A percentile compares a stretch with the other conserved stretches of the same genome.
These are phyloP conservation scores for Ceratobasidium sp. DNA, from an alignment of 1,284 basidiomycete species.

Conservation along the genomic window DNA sequence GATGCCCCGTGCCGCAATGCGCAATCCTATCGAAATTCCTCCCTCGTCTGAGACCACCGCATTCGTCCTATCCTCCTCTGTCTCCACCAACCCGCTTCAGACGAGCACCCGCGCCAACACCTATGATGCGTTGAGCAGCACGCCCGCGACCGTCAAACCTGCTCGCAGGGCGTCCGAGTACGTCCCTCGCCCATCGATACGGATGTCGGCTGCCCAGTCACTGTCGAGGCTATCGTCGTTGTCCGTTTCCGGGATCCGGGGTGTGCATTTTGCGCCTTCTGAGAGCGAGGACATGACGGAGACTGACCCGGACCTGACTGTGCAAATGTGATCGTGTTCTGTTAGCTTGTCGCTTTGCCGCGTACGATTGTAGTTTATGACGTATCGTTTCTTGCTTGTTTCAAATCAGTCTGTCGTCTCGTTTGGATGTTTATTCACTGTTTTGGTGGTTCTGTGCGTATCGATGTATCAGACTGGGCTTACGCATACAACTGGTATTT, in stretches of 20 bases:
- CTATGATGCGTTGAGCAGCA: conserved; percentile 25
- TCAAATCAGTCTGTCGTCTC: background rate
- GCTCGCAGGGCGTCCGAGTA: background rate
- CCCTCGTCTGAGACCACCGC: conserved; percentile 18
- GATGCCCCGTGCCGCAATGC: conserved; percentile 21
- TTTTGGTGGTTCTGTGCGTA: background rate
- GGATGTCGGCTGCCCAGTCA: background rate
- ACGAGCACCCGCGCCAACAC: conserved; percentile 39
- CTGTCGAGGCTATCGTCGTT: conserved; percentile 11
- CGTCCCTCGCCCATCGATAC: conserved; percentile 13
- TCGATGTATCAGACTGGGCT: background rate
- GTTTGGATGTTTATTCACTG: background rate
- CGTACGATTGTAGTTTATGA: background rate
- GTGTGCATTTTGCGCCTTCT: conserved; percentile 40
- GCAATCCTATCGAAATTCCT: conserved; percentile 2
- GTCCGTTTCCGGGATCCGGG: conserved; percentile 16
- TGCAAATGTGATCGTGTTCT: background rate
- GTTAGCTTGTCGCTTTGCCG: background rate
- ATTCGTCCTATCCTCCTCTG: conserved; percentile 21
- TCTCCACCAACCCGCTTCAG: conserved; percentile 36
- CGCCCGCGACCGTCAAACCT: conserved; percentile 27
- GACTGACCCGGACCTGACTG: conserved; percentile 4
- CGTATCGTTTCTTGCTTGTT: background rate
- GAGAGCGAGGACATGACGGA: conserved; percentile 22
- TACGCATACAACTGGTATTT: no score